phyloP scores from a whole-genome alignment of 2,329 filamentous ascomycete species.

The Sarocladium oryzae region DNA sequence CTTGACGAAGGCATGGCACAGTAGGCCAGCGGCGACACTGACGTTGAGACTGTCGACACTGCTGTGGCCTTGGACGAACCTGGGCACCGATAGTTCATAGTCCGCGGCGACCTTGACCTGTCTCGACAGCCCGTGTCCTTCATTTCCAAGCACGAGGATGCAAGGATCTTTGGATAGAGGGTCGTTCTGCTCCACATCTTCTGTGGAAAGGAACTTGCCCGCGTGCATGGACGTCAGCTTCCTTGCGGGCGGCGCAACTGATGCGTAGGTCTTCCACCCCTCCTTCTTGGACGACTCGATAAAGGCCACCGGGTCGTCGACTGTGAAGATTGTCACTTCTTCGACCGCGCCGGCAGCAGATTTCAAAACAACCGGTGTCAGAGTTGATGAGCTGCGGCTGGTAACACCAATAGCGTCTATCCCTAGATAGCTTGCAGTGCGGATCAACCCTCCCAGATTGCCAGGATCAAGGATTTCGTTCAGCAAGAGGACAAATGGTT shows the following conservation, averaged over 20 bases:
- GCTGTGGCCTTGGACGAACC: slow-evolving; percentile 36
- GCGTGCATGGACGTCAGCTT: slow-evolving; percentile 26
- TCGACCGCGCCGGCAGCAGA: slow-evolving; percentile 85
- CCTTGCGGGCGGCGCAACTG: slow-evolving; percentile 45
- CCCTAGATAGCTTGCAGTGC: slow-evolving; percentile 86
- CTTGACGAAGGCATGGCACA: slow-evolving; percentile 64
- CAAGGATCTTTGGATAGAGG: slow-evolving; percentile 58
- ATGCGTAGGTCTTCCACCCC: slow-evolving; percentile 81
- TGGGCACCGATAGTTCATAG: slow-evolving; percentile 58
- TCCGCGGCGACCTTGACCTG: slow-evolving; percentile 62
- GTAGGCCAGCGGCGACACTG: slow-evolving; percentile 74
- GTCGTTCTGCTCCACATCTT: slow-evolving; percentile 41
- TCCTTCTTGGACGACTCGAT: slow-evolving; percentile 58
- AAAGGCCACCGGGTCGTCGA: slow-evolving; percentile 63
- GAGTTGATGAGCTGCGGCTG: slow-evolving; percentile 62
- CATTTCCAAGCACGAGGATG: slow-evolving; percentile 76
- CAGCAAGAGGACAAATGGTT: slow-evolving; percentile 67
- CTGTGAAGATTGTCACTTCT: slow-evolving; percentile 64
- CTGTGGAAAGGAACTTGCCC: slow-evolving; percentile 41
- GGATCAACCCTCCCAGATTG: slow-evolving; percentile 84
- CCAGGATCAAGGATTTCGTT: slow-evolving; percentile 78
- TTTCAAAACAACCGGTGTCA: slow-evolving; percentile 76
- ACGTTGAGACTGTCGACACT: slow-evolving; percentile 90
- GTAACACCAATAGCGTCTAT: slow-evolving; percentile 77
- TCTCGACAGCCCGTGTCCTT: slow-evolving; percentile 66